Percentiles rank a stretch among this genome's conserved stretches.
These are phyloP conservation scores for Paspalum notatum DNA, from an alignment of 176 grass and related monocot genomes.

Conservation along the genomic window DNA sequence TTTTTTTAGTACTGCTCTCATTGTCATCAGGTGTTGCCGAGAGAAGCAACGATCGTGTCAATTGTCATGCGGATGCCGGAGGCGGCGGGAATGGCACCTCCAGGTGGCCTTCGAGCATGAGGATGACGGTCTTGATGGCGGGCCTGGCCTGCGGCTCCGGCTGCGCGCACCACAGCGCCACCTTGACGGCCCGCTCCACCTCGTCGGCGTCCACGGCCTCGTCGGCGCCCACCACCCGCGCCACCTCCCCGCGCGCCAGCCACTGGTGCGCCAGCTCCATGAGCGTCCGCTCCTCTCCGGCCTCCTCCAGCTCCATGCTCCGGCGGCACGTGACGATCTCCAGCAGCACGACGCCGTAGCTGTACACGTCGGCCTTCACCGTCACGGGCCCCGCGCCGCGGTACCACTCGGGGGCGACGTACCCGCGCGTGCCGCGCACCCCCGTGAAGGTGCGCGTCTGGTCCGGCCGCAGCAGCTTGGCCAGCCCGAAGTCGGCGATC, in stretches of 20 bases:
- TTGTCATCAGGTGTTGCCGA: too few relatives aligned
- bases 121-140: slow-evolving; percentile 40
- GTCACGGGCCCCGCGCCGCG: slow-evolving; percentile 32
- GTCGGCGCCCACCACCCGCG: not conserved
- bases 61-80: not conserved
- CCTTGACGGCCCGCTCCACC: slow-evolving; percentile 29
- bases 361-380: slow-evolving; percentile 62
- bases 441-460: slow-evolving; percentile 52
- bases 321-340: slow-evolving; percentile 47
- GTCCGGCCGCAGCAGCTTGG: slow-evolving; percentile 49
- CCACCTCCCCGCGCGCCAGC: not conserved
- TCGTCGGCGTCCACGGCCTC: slow-evolving; percentile 18
- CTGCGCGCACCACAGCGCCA: slow-evolving; percentile 53
- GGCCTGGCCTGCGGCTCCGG: slow-evolving; percentile 40
- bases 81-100: slow-evolving; percentile 30
- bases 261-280: slow-evolving; percentile 41
- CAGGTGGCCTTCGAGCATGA: slow-evolving; percentile 48
- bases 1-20: too few relatives aligned
- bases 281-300: slow-evolving; percentile 22
- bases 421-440: slow-evolving; percentile 52
- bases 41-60: too few relatives aligned
- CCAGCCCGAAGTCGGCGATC: slow-evolving; percentile 65
- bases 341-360: slow-evolving; percentile 63
- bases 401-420: slow-evolving; percentile 60
- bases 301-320: slow-evolving; percentile 49